Evolutionary conservation across 192 early-diverging fungal species (phyloP), one percentile per base, ranked within the genome.

Genomic region (Linderina pennispora): DNA sequence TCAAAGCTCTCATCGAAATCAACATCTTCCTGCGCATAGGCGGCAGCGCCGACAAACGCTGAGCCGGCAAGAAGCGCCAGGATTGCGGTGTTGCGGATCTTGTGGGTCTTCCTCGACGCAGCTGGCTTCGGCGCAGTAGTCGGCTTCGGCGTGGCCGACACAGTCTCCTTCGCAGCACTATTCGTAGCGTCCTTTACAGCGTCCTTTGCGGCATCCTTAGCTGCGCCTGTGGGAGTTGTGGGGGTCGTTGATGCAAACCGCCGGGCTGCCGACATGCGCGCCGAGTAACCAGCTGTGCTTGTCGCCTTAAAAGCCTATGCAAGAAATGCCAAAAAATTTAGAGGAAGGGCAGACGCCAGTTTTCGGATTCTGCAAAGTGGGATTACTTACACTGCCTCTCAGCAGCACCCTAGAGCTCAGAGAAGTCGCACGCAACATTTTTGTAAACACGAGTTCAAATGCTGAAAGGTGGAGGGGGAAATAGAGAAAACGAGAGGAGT

Each of bases 1-100:
- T 73, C 76, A 43, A 86, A 86, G 23, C 45, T 33, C 24, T 76
- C 62, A 20, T 65, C 77, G 54, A 89, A 84, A n/a, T 70, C 55
- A 17, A 36, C 19, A 43, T 70, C 67, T 23, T 70, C 55, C 25
- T 58, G 45, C 32, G 67, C 53, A 25, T 70, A 70, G 21, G 52
- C 56, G 2, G 67, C 67, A 1, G 60, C 67, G 2, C 36, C 67
- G 20, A 70, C 61, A 55, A 70, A 70, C 9, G 58, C 65, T 3
- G 65, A 40, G 8, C 58, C 58, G 5, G 49, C 58, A 1, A 61
- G 37, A 21, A 68, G 35, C 14, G 58, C 35, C 17, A 68, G 38
- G 24, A 68, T 23, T 8, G 40, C 14, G n/a, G 49, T 53, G 36
- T 68, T 68, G 44, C 65, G 58, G 24, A 68, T 50, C 35, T 61